phyloP scores from a whole-genome alignment of 345 rosid genomes.

The Lumnitzera racemosa region DNA sequence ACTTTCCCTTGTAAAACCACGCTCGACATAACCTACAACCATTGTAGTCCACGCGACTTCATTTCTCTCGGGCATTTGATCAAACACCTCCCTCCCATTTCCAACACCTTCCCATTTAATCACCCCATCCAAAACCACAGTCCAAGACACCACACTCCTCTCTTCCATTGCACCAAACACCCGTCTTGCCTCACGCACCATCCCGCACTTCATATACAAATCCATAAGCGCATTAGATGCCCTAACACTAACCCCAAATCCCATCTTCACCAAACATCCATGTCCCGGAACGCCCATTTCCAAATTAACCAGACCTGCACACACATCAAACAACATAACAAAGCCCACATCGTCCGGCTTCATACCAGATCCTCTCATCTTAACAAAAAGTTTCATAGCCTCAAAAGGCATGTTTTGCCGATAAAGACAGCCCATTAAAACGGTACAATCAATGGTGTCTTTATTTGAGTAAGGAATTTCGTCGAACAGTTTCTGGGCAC shows the following conservation, averaged over 20 bases:
- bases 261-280: slow-evolving; percentile 45
- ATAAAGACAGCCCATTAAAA: slow-evolving; percentile 44
- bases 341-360: slow-evolving; percentile 50
- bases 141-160: slow-evolving; percentile 68
- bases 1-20: slow-evolving; percentile 42
- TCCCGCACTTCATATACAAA: slow-evolving; percentile 62
- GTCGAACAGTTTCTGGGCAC: slow-evolving; percentile 60
- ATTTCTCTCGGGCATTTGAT: slow-evolving; percentile 65
- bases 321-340: slow-evolving; percentile 46
- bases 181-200: slow-evolving; percentile 30
- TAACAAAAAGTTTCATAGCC: slow-evolving; percentile 33
- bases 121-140: slow-evolving; percentile 48
- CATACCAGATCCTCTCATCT: slow-evolving; percentile 32
- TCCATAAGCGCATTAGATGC: slow-evolving; percentile 62
- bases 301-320: slow-evolving; percentile 39
- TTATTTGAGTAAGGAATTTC: slow-evolving; percentile 52
- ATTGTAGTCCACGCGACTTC: slow-evolving; percentile 69
- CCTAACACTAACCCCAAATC: slow-evolving; percentile 30
- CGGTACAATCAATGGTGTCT: slow-evolving; percentile 68
- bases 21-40: slow-evolving; percentile 55
- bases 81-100: slow-evolving; percentile 46
- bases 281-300: slow-evolving; percentile 56
- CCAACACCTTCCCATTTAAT: slow-evolving; percentile 58
- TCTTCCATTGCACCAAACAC: slow-evolving; percentile 44
- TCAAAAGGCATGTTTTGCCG: slow-evolving; percentile 17